phyloP scores from a whole-genome alignment of 177 flowering plant species.

The Vitis hybrid region DNA sequence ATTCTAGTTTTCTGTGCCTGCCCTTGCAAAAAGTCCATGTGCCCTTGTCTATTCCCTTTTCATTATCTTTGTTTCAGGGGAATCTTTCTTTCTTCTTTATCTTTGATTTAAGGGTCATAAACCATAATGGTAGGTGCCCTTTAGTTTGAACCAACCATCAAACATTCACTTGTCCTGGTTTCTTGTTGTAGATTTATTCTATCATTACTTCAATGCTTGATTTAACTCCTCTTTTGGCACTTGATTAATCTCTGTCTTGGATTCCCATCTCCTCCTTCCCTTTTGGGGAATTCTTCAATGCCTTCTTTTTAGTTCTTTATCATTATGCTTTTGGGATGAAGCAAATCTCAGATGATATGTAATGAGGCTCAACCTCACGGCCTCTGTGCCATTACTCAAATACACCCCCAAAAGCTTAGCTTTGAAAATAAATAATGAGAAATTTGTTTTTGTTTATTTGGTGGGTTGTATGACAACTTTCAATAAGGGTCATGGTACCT shows the following conservation, averaged over 20 bases:
- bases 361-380: no score
- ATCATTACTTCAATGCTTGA: background rate
- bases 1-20: constrained; percentile 26
- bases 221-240: background rate
- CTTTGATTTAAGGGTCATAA: constrained; percentile 2
- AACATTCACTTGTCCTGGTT: constrained; percentile 5
- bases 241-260: background rate
- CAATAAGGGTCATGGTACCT: no score
- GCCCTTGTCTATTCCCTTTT: constrained; percentile 14
- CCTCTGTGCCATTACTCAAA: no score
- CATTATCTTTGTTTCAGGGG: background rate
- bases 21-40: constrained; percentile 21
- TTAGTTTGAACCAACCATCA: constrained; percentile 16
- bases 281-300: background rate
- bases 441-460: no score
- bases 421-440: no score
- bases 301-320: background rate
- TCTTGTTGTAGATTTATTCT: background rate
- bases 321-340: background rate
- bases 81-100: constrained; percentile 11
- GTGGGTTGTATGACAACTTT: no score
- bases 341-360: no score
- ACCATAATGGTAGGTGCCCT: constrained; percentile 3
- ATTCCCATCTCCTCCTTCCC: background rate
- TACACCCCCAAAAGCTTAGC: no score